Evolutionary conservation across 345 rosid genomes (phyloP), one percentile per base, ranked within the genome.

Genomic region (Lepidium didymum): DNA sequence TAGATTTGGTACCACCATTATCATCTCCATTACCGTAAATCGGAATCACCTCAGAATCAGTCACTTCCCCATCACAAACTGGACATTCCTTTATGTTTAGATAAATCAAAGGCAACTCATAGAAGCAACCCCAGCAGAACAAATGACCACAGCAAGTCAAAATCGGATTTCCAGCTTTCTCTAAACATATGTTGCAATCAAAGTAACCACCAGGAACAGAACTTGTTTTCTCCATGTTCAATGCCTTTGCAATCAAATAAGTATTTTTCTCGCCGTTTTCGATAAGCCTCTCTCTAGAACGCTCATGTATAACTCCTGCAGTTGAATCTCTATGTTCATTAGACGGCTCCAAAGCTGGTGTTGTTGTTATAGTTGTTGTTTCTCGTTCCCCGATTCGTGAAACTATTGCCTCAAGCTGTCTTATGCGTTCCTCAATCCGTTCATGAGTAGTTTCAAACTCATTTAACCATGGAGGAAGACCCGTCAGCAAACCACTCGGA

Each of bases 61-160:
- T 60, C 16, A 86, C 84, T 50, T 84, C 84, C 3, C 80, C 85
- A 27, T 78, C 74, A 52, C 91, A 86, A 2, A 35, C 84, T 6
- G 83, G 83, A 55, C 83, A 79, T 45, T 80, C 82, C 45, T 83
- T 80, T 0, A 64, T 47, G 54, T 78, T 80, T 41, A 70, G 33
- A 69, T 85, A 81, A 56, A 72, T 77, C 70, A 57, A 31, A 49
- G 78, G 78, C 72, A 85, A 64, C 73, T 70, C 80, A 62, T 82
- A 85, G 67, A 82, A 79, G 67, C 93, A 87, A 8, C 85, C 76
- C 93, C 93, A 87, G 44, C 93, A 87, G 77, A 80, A 85, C 66
- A 87, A 81, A 38, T 87, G 93, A 52, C 93, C 93, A 47, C 93
- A 87, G 21, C 82, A 75, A 19, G 93, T 87, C 59, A 87, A 77